Evolutionary conservation across 306 rosid genomes (phyloP).

Genomic region (Lathyrus oleraceus): DNA sequence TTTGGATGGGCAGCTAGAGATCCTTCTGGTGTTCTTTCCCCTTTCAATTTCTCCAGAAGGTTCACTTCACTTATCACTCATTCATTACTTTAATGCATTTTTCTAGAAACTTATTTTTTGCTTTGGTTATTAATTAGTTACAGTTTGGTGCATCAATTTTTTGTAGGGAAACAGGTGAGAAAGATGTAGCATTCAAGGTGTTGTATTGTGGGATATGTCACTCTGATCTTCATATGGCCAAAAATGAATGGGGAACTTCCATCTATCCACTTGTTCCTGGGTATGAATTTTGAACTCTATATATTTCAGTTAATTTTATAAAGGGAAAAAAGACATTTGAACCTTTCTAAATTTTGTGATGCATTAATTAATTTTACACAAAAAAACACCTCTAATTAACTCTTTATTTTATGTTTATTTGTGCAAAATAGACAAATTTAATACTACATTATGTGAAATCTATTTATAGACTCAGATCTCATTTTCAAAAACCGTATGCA

Average conservation of each 20-base stretch:
- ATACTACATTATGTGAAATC: too few species aligned
- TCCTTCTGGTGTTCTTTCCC: conserved; percentile 43
- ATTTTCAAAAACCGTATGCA: too few species aligned
- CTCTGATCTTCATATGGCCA: conserved; percentile 46
- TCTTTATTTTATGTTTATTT: too few species aligned
- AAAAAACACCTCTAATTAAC: too few species aligned
- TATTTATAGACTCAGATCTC: too few species aligned
- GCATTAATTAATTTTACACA: too few species aligned
- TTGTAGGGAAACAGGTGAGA: conserved; percentile 44
- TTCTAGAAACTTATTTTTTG: too few species aligned
- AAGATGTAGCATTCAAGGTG: conserved; percentile 45
- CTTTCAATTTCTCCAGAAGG: conserved; percentile 52
- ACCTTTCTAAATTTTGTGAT: too few species aligned
- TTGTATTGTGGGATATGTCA: conserved; percentile 60
- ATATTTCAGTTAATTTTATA: too few species aligned
- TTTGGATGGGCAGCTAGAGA: conserved; percentile 48
- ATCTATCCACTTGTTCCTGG: conserved; percentile 56
- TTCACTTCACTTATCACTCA: background rate
- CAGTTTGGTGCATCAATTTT: background rate
- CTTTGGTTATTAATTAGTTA: background rate
- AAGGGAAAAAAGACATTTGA: too few species aligned
- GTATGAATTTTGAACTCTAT: conserved; percentile 2
- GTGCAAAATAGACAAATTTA: too few species aligned
- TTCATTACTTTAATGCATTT: background rate
- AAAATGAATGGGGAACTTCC: conserved; percentile 47